Conservation (phyloP, 352 stramenopile genomes). For the Phytopythium mirpurense region DNA sequence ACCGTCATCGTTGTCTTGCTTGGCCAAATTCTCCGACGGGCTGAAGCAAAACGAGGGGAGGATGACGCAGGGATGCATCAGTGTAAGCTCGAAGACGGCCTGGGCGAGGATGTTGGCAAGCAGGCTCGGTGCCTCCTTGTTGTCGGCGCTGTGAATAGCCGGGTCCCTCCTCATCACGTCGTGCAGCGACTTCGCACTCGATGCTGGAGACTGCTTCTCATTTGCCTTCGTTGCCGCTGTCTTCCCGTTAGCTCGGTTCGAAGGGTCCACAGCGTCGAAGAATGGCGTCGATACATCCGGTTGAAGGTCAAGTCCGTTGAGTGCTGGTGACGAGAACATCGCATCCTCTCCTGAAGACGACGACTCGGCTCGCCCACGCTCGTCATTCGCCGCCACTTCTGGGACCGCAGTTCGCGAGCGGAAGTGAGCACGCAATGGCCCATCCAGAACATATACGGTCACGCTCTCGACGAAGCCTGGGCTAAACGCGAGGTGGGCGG, state of each 20-base stretch:
- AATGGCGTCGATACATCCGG: conserved; percentile 42
- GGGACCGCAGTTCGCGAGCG: conserved; percentile 11
- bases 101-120: conserved; percentile 16
- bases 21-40: conserved; percentile 2
- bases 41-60: conserved; percentile 34
- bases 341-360: not conserved
- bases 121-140: not conserved
- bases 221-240: not conserved
- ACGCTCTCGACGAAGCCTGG: conserved; percentile 60
- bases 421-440: conserved; percentile 41
- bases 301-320: conserved; percentile 8
- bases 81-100: conserved; percentile 27
- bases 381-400: conserved; percentile 1
- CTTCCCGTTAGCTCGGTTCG: conserved; percentile 10
- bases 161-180: not conserved
- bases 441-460: conserved; percentile 51
- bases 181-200: not conserved
- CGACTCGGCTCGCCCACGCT: conserved; percentile 5
- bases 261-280: conserved; percentile 56
- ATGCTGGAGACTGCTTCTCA: not conserved
- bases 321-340: conserved; percentile 1
- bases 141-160: not conserved
- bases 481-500: conserved; percentile 47
- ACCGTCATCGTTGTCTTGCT: conserved; percentile 20
- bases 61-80: conserved; percentile 42